These are phyloP conservation scores for Dactylella cylindrospora DNA, from an alignment of 2,329 filamentous ascomycete genomes.

Conservation along the genomic window DNA sequence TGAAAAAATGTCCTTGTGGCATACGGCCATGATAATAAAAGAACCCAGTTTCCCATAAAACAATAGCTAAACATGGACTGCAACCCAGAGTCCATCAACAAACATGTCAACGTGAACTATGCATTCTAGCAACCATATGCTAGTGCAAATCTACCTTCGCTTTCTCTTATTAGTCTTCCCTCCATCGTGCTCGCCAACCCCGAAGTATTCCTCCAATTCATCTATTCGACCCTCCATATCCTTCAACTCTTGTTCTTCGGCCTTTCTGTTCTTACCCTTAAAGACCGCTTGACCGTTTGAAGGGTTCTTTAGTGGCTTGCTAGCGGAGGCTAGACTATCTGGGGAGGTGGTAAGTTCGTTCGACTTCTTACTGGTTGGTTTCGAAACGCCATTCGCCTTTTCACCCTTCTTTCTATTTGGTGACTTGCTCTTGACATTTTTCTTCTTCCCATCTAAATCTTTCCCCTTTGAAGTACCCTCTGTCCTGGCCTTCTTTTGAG, in stretches of 20 bases:
- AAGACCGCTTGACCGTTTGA: slow-evolving; percentile 3
- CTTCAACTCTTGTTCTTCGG: not conserved
- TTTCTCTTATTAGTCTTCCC: slow-evolving; percentile 2
- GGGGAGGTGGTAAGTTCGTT: not conserved
- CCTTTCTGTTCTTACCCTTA: slow-evolving; percentile 5
- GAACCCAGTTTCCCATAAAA: no score
- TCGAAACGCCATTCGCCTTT: no score
- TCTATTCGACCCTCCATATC: slow-evolving; percentile 8
- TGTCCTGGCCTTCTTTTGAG: not conserved
- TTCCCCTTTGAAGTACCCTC: not conserved
- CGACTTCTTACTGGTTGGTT: not conserved
- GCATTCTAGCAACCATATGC: not conserved
- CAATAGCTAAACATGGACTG: no score
- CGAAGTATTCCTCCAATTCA: slow-evolving; percentile 10
- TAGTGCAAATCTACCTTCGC: not conserved
- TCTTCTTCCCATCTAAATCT: no score
- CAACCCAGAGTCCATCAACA: no score
- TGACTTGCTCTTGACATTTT: no score
- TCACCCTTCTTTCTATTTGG: not conserved
- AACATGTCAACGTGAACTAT: no score
- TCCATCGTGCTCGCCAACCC: not conserved
- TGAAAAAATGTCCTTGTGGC: not conserved
- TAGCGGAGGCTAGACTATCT: not conserved
- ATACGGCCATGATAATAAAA: no score
- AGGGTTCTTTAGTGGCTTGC: not conserved